phyloP scores from a whole-genome alignment of 2,329 filamentous ascomycete species.

The Metarhizium anisopliae region DNA sequence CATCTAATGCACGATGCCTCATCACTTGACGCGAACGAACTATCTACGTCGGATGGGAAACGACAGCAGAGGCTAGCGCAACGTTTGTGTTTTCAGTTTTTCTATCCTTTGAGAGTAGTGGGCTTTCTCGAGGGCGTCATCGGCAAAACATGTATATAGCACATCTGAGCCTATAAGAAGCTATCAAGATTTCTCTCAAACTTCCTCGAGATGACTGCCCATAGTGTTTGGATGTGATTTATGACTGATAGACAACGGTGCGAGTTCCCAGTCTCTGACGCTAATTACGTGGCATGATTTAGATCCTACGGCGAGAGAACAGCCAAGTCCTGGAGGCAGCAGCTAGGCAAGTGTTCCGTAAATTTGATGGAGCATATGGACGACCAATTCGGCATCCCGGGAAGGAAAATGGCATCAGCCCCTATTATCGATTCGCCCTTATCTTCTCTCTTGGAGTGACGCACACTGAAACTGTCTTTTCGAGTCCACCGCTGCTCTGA shows the following conservation, averaged over 20 bases:
- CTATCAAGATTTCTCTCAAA: neutral
- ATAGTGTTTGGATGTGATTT: neutral
- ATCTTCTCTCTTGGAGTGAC: no score
- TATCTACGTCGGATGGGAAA: neutral
- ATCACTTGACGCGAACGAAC: neutral
- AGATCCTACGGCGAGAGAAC: no score
- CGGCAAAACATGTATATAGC: neutral
- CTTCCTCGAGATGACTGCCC: neutral
- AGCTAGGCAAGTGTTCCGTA: no score
- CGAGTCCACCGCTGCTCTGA: no score
- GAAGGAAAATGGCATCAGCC: no score
- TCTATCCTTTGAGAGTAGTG: neutral
- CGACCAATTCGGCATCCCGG: no score
- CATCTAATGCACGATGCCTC: neutral
- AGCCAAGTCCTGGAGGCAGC: no score
- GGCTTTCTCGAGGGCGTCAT: neutral
- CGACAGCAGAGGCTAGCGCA: neutral
- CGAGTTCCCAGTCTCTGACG: no score
- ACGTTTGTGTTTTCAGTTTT: neutral
- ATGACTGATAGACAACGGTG: neutral
- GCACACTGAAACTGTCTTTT: no score
- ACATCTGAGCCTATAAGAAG: neutral
- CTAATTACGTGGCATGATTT: no score
- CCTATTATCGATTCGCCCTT: no score
- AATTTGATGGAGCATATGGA: no score